Conservation (phyloP, 805 yeast genomes). For the Saccharomyces mikatae region DNA sequence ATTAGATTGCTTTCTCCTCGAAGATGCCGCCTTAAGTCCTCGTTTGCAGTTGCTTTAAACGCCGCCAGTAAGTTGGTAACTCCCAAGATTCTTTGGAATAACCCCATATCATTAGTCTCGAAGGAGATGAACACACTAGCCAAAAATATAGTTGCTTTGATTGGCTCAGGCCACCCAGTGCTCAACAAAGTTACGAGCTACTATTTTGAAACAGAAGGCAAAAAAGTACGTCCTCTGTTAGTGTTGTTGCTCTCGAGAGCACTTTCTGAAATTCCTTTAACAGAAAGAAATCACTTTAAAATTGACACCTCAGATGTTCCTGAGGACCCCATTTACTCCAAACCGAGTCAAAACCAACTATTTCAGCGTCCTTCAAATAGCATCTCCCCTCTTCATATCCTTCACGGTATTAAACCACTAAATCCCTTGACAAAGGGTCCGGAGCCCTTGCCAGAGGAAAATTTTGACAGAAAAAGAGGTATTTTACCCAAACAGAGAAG, state of each 20-base stretch:
- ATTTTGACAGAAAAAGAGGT: conserved; percentile 50
- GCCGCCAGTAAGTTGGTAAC: conserved; percentile 71
- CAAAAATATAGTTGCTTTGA: conserved; percentile 71
- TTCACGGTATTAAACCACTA: conserved; percentile 89
- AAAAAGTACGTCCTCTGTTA: conserved; percentile 85
- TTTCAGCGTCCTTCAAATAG: conserved; percentile 44
- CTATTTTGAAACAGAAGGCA: conserved; percentile 94
- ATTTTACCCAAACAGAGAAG: conserved; percentile 91
- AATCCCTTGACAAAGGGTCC: conserved; percentile 82
- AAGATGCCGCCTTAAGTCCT: conserved; percentile 22
- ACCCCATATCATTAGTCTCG: conserved; percentile 86
- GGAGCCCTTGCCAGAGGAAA: conserved; percentile 50
- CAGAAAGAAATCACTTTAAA: conserved; percentile 53
- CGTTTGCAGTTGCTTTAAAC: conserved; percentile 50
- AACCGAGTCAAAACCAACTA: conserved; percentile 48
- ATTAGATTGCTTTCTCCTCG: neutral
- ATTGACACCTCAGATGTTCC: conserved; percentile 61
- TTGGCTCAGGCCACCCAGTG: conserved; percentile 92
- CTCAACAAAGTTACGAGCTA: conserved; percentile 87
- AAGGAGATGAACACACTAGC: conserved; percentile 89
- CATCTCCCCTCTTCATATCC: conserved; percentile 71
- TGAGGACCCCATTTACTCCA: conserved; percentile 54
- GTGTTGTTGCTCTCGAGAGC: conserved; percentile 81
- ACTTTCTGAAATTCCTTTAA: conserved; percentile 61
- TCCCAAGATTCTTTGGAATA: conserved; percentile 50